Conservation (phyloP, 805 yeast genomes). For the Ogataea ramenticola region DNA sequence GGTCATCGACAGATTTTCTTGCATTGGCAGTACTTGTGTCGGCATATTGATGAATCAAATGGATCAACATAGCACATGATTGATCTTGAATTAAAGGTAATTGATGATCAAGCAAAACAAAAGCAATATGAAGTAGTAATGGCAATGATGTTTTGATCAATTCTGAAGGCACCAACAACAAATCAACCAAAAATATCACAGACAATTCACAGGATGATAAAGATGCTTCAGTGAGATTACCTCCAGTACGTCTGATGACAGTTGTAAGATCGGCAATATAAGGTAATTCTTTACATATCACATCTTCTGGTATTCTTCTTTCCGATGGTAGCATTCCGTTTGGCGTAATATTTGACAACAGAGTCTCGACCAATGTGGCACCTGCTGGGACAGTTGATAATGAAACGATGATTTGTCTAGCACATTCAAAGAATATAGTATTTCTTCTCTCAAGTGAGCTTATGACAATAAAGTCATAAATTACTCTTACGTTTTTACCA, state of each 20-base stretch:
- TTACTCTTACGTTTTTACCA: constrained; percentile 60
- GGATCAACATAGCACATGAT: constrained; percentile 68
- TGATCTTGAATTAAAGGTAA: constrained; percentile 76
- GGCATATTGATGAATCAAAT: constrained; percentile 59
- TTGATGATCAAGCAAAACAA: constrained; percentile 85
- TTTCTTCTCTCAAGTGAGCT: constrained; percentile 65
- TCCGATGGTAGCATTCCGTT: constrained; percentile 73
- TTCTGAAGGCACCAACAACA: constrained; percentile 62
- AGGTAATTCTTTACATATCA: constrained; percentile 36
- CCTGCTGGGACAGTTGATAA: constrained; percentile 50
- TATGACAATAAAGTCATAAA: constrained; percentile 61
- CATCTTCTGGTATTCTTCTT: constrained; percentile 6
- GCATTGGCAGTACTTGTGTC: constrained; percentile 45
- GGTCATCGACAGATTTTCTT: constrained; percentile 45
- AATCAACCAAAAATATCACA: constrained; percentile 75
- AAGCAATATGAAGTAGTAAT: constrained; percentile 66
- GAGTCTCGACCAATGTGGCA: constrained; percentile 48
- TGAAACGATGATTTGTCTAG: constrained; percentile 77
- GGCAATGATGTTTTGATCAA: constrained; percentile 57
- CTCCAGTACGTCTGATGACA: constrained; percentile 37
- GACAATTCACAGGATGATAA: constrained; percentile 87
- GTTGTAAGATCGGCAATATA: constrained; percentile 69
- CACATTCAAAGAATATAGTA: constrained; percentile 66
- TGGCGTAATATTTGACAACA: constrained; percentile 71
- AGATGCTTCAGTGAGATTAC: constrained; percentile 50